These are phyloP conservation scores for Hura crepitans DNA, from an alignment of 441 rosid genomes.

Conservation along the genomic window DNA sequence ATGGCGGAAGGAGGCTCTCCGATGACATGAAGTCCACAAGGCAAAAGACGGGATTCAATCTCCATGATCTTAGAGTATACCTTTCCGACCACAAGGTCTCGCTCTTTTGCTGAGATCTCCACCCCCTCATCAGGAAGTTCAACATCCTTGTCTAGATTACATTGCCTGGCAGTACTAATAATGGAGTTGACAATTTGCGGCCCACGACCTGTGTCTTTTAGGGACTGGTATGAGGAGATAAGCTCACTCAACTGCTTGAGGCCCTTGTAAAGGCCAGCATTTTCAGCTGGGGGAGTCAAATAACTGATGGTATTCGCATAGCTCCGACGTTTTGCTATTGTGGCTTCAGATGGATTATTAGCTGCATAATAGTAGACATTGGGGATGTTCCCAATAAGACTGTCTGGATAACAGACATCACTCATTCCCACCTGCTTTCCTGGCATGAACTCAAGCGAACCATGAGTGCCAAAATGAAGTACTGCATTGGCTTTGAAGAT, in stretches of 20 bases:
- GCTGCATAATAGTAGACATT: slow-evolving; percentile 96
- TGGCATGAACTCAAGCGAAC: slow-evolving; percentile 98
- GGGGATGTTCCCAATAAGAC: slow-evolving; percentile 96
- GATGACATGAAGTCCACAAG: slow-evolving; percentile 94
- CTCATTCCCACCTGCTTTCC: slow-evolving; percentile 99
- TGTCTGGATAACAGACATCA: slow-evolving; percentile 87
- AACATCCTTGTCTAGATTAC: slow-evolving; percentile 98
- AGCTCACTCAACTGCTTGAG: slow-evolving; percentile 96
- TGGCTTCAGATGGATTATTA: slow-evolving; percentile 95
- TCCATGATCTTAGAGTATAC: slow-evolving; percentile 99
- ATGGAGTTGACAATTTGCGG: slow-evolving; percentile 90
- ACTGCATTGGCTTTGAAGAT: slow-evolving; percentile 93
- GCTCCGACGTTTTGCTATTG: slow-evolving; percentile 95
- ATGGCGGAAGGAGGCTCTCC: slow-evolving; percentile 98
- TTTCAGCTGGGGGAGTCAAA: slow-evolving; percentile 97
- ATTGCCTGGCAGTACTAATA: slow-evolving; percentile 92
- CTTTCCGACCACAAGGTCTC: slow-evolving; percentile 89
- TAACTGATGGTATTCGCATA: slow-evolving; percentile 96
- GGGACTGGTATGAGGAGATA: slow-evolving; percentile 90
- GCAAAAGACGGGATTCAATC: slow-evolving; percentile 90
- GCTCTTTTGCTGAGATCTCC: slow-evolving; percentile 64
- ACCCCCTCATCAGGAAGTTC: slow-evolving; percentile 77
- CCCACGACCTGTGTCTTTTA: slow-evolving; percentile 91
- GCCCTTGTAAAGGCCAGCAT: slow-evolving; percentile 98
- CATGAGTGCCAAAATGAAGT: slow-evolving; percentile 97